Conservation (phyloP, 495 filamentous ascomycete species). For the Coniosporium apollinis region DNA sequence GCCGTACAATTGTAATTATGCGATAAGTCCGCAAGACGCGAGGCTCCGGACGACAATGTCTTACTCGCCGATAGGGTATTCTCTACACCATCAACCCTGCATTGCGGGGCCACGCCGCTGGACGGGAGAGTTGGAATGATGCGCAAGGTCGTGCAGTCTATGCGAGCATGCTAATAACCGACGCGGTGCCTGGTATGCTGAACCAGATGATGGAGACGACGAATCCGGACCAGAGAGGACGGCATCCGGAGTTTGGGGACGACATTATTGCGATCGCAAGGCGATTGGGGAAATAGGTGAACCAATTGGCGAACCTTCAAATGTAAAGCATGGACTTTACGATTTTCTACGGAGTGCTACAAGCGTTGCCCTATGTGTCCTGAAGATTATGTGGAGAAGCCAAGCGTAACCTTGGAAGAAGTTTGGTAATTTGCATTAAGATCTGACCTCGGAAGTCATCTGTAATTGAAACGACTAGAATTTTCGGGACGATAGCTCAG, state of each 20-base stretch:
- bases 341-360: no score
- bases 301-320: background rate
- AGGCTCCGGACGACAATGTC: no score
- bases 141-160: conserved; percentile 2
- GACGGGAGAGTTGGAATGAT: conserved; percentile 6
- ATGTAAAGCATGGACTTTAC: background rate
- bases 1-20: conserved; percentile 13
- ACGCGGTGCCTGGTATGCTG: conserved; percentile 9
- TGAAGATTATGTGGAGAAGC: no score
- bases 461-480: no score
- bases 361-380: no score
- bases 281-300: background rate
- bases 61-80: background rate
- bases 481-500: no score
- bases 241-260: conserved; percentile 9
- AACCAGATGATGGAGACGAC: conserved; percentile 10
- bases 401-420: no score
- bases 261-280: conserved; percentile 8
- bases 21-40: background rate
- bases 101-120: background rate
- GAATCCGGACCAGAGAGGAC: conserved; percentile 7
- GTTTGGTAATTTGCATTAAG: no score
- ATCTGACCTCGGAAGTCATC: no score
- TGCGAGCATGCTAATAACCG: conserved; percentile 6
- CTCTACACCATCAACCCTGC: conserved; percentile 5